Conservation (phyloP, 352 stramenopile genomes). For the Globisporangium rhizosaccharum region DNA sequence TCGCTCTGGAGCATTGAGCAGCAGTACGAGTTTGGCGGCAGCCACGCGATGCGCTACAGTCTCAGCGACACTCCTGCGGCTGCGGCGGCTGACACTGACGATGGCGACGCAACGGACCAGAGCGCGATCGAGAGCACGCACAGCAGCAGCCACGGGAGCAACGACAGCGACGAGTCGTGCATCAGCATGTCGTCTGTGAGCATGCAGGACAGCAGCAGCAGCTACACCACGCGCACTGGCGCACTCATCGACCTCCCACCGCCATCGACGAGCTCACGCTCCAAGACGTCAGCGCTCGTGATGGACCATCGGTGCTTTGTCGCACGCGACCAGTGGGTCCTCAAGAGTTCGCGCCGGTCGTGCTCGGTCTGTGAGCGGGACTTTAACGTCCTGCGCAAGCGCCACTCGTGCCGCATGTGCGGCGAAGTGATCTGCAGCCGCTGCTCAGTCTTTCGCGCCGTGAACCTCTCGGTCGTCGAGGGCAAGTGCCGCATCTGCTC, state of each 20-base stretch:
- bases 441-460: slow-evolving; percentile 65
- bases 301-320: slow-evolving; percentile 68
- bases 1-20: slow-evolving; percentile 9
- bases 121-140: slow-evolving; percentile 11
- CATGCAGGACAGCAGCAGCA: slow-evolving; percentile 14
- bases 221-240: background rate
- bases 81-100: background rate
- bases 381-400: slow-evolving; percentile 64
- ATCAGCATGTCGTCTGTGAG: slow-evolving; percentile 3
- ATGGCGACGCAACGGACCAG: slow-evolving; percentile 3
- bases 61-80: background rate
- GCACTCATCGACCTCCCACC: background rate
- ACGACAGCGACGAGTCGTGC: slow-evolving; percentile 15
- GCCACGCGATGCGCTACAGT: too few species aligned
- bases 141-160: slow-evolving; percentile 15
- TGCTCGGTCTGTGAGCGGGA: slow-evolving; percentile 70
- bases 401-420: slow-evolving; percentile 79
- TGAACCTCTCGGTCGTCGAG: slow-evolving; percentile 52
- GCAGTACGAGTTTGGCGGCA: slow-evolving; percentile 19
- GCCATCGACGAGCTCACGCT: slow-evolving; percentile 3
- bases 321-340: slow-evolving; percentile 44
- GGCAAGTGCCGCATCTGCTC: slow-evolving; percentile 69
- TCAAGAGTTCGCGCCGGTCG: slow-evolving; percentile 33
- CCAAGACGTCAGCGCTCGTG: slow-evolving; percentile 24
- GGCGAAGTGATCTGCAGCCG: slow-evolving; percentile 73